A percentile compares a stretch with the other conserved stretches of the same genome.
Evolutionary conservation across 306 rosid genomes (phyloP).

Genomic region (Begonia masoniana): DNA sequence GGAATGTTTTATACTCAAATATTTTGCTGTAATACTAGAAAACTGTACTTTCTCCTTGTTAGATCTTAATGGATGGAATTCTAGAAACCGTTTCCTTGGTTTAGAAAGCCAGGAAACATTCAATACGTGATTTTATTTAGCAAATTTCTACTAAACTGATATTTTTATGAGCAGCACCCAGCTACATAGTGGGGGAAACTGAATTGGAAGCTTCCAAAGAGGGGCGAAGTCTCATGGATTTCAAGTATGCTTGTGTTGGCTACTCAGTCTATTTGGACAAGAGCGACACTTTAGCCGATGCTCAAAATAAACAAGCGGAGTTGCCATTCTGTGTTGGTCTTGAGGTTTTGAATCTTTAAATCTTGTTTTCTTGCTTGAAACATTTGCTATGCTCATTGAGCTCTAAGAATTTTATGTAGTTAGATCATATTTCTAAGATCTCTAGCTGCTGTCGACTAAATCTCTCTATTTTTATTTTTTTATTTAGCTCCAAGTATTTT

Average conservation of each 20-base stretch:
- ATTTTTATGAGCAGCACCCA: slow-evolving; percentile 48
- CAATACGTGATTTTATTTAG: not conserved
- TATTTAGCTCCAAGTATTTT: too few species aligned
- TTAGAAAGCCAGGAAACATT: too few species aligned
- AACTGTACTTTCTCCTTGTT: too few species aligned
- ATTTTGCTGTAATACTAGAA: too few species aligned
- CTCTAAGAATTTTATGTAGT: too few species aligned
- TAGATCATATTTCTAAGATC: too few species aligned
- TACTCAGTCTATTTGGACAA: slow-evolving; percentile 74
- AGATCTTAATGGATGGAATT: too few species aligned
- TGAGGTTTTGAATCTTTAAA: slow-evolving; percentile 42
- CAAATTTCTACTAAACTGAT: slow-evolving; percentile 5
- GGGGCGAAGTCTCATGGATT: slow-evolving; percentile 55
- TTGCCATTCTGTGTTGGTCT: slow-evolving; percentile 82
- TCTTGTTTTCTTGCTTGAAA: not conserved
- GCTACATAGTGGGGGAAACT: slow-evolving; percentile 57
- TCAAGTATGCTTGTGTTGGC: slow-evolving; percentile 83
- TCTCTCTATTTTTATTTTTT: too few species aligned
- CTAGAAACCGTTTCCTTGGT: too few species aligned
- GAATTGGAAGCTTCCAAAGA: slow-evolving; percentile 73
- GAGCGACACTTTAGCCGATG: slow-evolving; percentile 36
- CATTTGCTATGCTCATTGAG: too few species aligned
- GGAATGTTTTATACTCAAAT: too few species aligned
- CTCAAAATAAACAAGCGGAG: slow-evolving; percentile 45
- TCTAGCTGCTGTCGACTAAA: too few species aligned